Percentiles rank a stretch among this genome's conserved stretches.
Conservation (phyloP, 1,139 yeast species). For the Pichia sp. region DNA sequence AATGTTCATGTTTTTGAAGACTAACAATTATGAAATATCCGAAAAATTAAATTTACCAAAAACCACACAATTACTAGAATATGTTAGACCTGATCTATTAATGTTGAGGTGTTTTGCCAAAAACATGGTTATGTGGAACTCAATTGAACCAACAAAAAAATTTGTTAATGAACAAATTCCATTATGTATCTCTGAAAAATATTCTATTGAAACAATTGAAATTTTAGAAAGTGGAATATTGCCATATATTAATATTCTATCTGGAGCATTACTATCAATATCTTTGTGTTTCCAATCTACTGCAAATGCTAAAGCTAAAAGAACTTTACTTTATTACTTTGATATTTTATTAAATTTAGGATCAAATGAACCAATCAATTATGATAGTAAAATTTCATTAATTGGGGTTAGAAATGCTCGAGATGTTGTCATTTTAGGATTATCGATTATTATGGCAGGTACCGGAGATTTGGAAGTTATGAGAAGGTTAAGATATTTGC, state of each 20-base stretch:
- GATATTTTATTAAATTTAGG: constrained; percentile 58
- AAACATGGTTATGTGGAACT: constrained; percentile 75
- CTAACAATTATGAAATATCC: constrained; percentile 58
- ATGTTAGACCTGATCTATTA: constrained; percentile 74
- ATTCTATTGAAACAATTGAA: constrained; percentile 21
- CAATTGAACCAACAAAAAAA: constrained; percentile 41
- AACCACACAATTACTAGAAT: constrained; percentile 57
- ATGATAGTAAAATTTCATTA: constrained; percentile 58
- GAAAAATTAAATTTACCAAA: constrained; percentile 58
- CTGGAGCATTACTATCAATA: constrained; percentile 71
- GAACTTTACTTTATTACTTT: constrained; percentile 52
- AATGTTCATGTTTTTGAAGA: constrained; percentile 64
- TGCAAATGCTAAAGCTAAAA: constrained; percentile 48
- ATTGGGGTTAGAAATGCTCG: constrained; percentile 53
- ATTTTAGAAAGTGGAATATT: constrained; percentile 56
- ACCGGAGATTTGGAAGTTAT: constrained; percentile 81
- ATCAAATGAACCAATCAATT: constrained; percentile 41
- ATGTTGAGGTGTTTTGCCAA: constrained; percentile 63
- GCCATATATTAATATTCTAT: constrained; percentile 59
- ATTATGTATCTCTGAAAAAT: constrained; percentile 26
- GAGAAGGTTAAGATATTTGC: constrained; percentile 64
- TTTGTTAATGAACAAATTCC: constrained; percentile 68
- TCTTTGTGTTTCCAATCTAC: constrained; percentile 77
- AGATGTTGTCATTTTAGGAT: constrained; percentile 55
- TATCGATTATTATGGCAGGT: constrained; percentile 81